Percentiles rank a stretch among this genome's conserved stretches.
These are phyloP conservation scores for Arachnomyces sp. DNA, from an alignment of 2,329 filamentous ascomycete genomes.

Conservation along the genomic window DNA sequence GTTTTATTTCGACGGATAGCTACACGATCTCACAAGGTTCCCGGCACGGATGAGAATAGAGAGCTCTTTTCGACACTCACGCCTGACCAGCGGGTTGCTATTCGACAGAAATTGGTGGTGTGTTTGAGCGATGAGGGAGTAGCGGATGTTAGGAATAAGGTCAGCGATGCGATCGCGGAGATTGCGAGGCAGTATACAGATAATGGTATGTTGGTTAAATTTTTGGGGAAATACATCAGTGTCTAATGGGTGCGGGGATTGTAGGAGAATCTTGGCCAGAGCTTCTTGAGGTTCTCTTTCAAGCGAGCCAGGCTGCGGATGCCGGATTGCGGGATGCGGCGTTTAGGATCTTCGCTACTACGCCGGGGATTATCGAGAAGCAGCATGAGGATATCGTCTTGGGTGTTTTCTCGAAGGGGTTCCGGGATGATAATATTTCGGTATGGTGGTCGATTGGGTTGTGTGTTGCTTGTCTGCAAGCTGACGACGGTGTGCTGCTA, in stretches of 20 bases:
- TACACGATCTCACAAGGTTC: constrained; percentile 74
- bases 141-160: constrained; percentile 78
- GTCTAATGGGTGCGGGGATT: constrained; percentile 10
- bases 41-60: constrained; percentile 56
- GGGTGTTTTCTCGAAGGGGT: constrained; percentile 80
- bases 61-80: constrained; percentile 81
- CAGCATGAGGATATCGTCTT: constrained; percentile 90
- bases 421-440: constrained; percentile 76
- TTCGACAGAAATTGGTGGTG: constrained; percentile 76
- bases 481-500: constrained; percentile 26
- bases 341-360: constrained; percentile 91
- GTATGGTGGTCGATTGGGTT: constrained; percentile 38
- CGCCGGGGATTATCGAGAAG: constrained; percentile 89
- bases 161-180: constrained; percentile 95
- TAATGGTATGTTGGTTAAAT: constrained; percentile 55
- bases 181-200: constrained; percentile 92
- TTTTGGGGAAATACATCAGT: too few relatives aligned
- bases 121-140: constrained; percentile 66
- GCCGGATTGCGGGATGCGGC: constrained; percentile 81
- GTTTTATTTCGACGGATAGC: constrained; percentile 93
- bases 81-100: constrained; percentile 64
- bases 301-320: constrained; percentile 79
- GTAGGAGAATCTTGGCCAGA: constrained; percentile 82
- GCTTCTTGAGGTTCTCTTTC: constrained; percentile 76
- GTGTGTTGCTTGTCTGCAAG: background rate